These are phyloP conservation scores for Hypoxylon crocopeplum DNA, from an alignment of 495 filamentous ascomycete species.

Conservation along the genomic window DNA sequence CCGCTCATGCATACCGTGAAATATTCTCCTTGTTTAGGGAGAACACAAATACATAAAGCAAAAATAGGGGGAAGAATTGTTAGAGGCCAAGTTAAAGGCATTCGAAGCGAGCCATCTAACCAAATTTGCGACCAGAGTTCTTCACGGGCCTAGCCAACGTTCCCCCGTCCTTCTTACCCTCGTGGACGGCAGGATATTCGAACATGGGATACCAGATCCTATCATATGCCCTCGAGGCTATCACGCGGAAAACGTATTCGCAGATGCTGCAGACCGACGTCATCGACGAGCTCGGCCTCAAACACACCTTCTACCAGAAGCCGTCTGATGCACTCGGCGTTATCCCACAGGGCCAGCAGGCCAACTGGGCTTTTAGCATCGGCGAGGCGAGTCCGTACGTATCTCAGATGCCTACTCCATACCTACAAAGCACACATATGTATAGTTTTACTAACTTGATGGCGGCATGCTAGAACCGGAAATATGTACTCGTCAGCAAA, in stretches of 20 bases:
- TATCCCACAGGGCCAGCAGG: conserved; percentile 42
- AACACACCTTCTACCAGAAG: conserved; percentile 47
- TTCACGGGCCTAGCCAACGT: conserved; percentile 56
- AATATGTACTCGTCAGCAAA: conserved; percentile 62
- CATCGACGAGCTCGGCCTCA: conserved; percentile 54
- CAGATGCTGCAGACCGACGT: conserved; percentile 53
- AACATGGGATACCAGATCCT: conserved; percentile 63
- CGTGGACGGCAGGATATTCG: conserved; percentile 61
- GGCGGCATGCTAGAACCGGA: conserved; percentile 49
- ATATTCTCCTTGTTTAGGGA: neutral
- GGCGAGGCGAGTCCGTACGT: conserved; percentile 50
- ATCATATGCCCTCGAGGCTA: conserved; percentile 60
- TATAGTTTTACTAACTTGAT: neutral
- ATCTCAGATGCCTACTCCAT: too few relatives aligned
- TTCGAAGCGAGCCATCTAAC: too few relatives aligned
- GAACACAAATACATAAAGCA: too few relatives aligned
- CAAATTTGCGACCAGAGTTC: conserved; percentile 49
- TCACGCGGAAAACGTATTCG: conserved; percentile 55
- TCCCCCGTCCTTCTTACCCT: conserved; percentile 57
- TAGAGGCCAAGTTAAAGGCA: too few relatives aligned
- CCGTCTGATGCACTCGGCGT: conserved; percentile 39
- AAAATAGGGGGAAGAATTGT: too few relatives aligned
- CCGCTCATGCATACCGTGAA: neutral
- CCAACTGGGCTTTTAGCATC: conserved; percentile 46
- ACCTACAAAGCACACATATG: conserved; percentile 3